Base-by-base conservation (phyloP, 495 filamentous ascomycete species). In the Trichoderma asperelloides region DNA sequence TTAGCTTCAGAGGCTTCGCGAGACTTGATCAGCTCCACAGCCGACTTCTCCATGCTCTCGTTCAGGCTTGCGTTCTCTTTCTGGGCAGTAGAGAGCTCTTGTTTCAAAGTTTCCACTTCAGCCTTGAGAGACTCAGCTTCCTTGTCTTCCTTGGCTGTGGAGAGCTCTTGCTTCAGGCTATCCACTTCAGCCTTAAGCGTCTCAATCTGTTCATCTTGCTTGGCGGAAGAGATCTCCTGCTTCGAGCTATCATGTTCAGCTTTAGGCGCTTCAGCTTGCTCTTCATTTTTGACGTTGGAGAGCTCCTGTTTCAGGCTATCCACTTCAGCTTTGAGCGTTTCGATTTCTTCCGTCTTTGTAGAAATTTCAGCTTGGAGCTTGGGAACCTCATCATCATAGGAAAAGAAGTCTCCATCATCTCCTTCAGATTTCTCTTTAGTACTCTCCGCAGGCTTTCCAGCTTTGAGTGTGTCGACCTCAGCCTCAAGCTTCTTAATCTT, bases 331-430 rank as follows among this genome's bases (percentile, higher is more conserved):
- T 71, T 69, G 16, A 83, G 73, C 25, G 76, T 75, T 1, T 74
- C 65, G 16, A 81, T 76, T 47, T 81, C 75, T 39, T 77, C 78
- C 13, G 70, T 66, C 67, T 80, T 80, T 49, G 77, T 82, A 28
- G 83, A 82, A 21, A 90, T 76, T 65, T 91, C 85, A 12, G 78
- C 74, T 70, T 89, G 89, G 21, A 94, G 82, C 23, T 80, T 79
- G 41, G 84, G 82, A 39, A 93, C 82, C 72, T 93, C 88, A 40
- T 84, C 79, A 68, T 91, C 86, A 51, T 91, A 96, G 8, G 91
- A 95, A 77, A 97, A 97, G 77, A 97, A 88, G 27, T 96, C 91
- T 71, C 94, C 91, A 63, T 77, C 81, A 6, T 79, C 77, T 63
- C 84, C 81, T 25, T 83, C 79, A 2, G 73, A 74, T 40, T 76